These are phyloP conservation scores for Chlorella ohadii DNA, from an alignment of 139 green algal species.

Conservation along the genomic window DNA sequence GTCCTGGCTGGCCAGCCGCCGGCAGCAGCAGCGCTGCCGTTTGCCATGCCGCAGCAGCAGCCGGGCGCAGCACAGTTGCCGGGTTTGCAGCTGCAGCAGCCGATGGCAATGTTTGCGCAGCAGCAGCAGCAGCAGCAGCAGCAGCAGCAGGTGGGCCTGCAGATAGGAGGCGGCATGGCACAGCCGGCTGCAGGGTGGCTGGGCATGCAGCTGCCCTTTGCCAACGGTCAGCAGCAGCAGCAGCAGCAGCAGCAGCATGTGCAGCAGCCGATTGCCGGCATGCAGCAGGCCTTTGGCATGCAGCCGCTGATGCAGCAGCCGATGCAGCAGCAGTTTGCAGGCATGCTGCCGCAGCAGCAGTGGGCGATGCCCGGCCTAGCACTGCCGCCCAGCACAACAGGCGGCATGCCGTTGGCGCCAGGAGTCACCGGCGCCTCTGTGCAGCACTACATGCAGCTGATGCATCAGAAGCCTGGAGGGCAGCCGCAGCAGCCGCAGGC, in stretches of 20 bases:
- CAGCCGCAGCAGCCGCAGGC: not conserved
- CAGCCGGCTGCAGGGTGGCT: not conserved
- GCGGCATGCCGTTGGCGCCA: not conserved
- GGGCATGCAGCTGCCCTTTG: not conserved
- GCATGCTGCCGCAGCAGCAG: not conserved
- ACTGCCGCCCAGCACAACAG: slow-evolving; percentile 69
- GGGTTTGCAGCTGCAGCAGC: not conserved
- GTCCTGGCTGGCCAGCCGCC: too few relatives aligned
- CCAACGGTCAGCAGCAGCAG: slow-evolving; percentile 5
- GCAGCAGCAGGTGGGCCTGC: not conserved
- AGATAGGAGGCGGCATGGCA: not conserved
- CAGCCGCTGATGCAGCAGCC: not conserved
- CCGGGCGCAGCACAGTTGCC: not conserved
- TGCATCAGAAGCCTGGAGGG: not conserved
- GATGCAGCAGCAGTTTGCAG: not conserved
- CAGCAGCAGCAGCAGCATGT: not conserved
- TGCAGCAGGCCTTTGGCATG: not conserved
- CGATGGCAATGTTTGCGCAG: not conserved
- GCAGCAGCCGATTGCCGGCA: not conserved
- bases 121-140: not conserved
- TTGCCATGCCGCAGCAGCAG: slow-evolving; percentile 1
- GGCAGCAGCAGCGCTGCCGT: not conserved
- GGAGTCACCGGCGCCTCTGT: not conserved
- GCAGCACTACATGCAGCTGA: not conserved
- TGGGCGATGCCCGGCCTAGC: slow-evolving; percentile 12